These are phyloP conservation scores for Aspergillus quadrilineatus DNA, from an alignment of 2,329 filamentous ascomycete species.

Conservation along the genomic window DNA sequence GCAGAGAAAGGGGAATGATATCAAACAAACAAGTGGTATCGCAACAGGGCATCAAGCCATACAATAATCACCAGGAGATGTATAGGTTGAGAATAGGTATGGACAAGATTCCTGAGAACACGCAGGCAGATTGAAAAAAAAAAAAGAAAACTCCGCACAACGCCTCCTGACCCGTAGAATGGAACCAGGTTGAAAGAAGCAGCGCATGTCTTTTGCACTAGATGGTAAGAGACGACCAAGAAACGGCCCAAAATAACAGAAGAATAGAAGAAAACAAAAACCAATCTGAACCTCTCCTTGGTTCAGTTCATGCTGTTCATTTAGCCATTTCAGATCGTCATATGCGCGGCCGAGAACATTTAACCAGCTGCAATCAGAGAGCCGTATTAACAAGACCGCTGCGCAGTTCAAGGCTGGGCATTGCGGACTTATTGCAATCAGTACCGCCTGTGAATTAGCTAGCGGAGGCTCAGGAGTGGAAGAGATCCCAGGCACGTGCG, in stretches of 20 bases:
- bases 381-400: neutral
- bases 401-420: neutral
- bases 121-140: neutral
- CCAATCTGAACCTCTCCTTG: constrained; percentile 1
- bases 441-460: neutral
- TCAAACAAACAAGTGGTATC: constrained; percentile 21
- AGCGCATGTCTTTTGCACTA: constrained; percentile 6
- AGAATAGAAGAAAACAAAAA: constrained; percentile 11
- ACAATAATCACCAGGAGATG: constrained; percentile 13
- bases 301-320: constrained; percentile 20
- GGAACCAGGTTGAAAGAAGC: neutral
- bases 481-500: constrained; percentile 90
- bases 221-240: constrained; percentile 8
- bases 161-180: constrained; percentile 4
- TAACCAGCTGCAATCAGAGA: neutral
- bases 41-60: constrained; percentile 16
- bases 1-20: constrained; percentile 18
- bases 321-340: constrained; percentile 21
- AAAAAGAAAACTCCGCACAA: constrained; percentile 14
- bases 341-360: neutral
- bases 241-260: constrained; percentile 6
- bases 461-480: constrained; percentile 69
- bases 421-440: neutral
- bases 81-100: constrained; percentile 9
- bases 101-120: constrained; percentile 13